Evolutionary conservation across 2,329 filamentous ascomycete genomes (phyloP).

Genomic region (Claviceps fusiformis): DNA sequence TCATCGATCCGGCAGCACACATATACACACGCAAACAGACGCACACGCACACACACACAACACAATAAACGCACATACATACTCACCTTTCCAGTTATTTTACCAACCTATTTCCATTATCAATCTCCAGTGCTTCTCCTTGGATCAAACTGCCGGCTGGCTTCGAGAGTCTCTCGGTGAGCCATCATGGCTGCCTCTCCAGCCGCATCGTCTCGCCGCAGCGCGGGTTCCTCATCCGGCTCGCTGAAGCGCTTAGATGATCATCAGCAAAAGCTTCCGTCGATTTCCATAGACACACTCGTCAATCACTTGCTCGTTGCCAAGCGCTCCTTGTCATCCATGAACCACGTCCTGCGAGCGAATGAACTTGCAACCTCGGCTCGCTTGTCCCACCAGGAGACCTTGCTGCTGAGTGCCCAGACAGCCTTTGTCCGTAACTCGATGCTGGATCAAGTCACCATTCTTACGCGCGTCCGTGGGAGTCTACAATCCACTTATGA

Average conservation of each 20-base stretch:
- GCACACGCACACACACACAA: neutral
- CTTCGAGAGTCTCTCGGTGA: neutral
- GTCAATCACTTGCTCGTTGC: constrained; percentile 75
- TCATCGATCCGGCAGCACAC: neutral
- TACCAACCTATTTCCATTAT: neutral
- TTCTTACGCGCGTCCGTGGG: constrained; percentile 37
- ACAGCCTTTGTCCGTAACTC: constrained; percentile 53
- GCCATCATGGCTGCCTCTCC: constrained; percentile 23
- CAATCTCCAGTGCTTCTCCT: neutral
- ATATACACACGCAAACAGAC: neutral
- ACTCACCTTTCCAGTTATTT: neutral
- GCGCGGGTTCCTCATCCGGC: constrained; percentile 21
- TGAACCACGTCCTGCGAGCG: constrained; percentile 69
- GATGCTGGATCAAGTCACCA: constrained; percentile 40
- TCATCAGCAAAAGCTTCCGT: constrained; percentile 7
- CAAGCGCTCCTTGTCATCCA: constrained; percentile 76
- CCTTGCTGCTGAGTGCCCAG: constrained; percentile 57
- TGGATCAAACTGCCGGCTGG: neutral
- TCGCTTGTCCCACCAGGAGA: constrained; percentile 63
- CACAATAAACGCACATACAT: neutral
- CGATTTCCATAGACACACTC: constrained; percentile 53
- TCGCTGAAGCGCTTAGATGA: constrained; percentile 20
- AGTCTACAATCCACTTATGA: constrained; percentile 43
- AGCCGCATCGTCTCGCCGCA: constrained; percentile 21
- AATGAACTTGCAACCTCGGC: constrained; percentile 74